These are phyloP conservation scores for Teratosphaeria destructans DNA, from an alignment of 2,329 filamentous ascomycete species.

Conservation along the genomic window DNA sequence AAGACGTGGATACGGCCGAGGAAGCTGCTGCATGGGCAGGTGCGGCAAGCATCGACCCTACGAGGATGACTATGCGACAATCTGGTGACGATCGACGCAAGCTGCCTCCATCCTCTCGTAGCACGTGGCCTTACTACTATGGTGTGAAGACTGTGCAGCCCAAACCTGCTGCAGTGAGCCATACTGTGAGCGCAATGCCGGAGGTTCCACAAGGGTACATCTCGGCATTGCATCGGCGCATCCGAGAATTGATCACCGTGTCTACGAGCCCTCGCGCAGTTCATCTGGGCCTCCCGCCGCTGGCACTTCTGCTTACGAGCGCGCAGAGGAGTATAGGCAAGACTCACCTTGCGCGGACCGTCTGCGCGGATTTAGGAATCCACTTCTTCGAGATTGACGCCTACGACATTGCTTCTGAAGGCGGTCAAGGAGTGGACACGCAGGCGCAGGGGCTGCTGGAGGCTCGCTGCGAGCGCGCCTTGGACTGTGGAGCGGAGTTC, in stretches of 20 bases:
- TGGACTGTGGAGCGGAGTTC: constrained; percentile 74
- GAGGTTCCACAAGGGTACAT: constrained; percentile 34
- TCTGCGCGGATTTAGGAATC: constrained; percentile 79
- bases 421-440: constrained; percentile 76
- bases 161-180: constrained; percentile 30
- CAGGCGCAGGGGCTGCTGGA: constrained; percentile 89
- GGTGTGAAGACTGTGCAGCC: constrained; percentile 52
- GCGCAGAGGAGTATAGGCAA: constrained; percentile 93
- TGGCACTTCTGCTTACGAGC: constrained; percentile 80
- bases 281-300: constrained; percentile 74
- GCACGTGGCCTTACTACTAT: constrained; percentile 82
- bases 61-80: constrained; percentile 80
- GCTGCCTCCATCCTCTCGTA: constrained; percentile 65
- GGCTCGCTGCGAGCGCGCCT: constrained; percentile 75
- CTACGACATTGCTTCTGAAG: constrained; percentile 90
- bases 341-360: constrained; percentile 61
- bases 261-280: constrained; percentile 81
- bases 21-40: constrained; percentile 71
- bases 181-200: constrained; percentile 11
- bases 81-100: constrained; percentile 77
- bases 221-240: constrained; percentile 44
- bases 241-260: constrained; percentile 77
- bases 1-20: constrained; percentile 44
- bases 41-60: constrained; percentile 74
- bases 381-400: constrained; percentile 84